A percentile compares a stretch with the other conserved stretches of the same genome.
Conservation (phyloP, 306 rosid species). For the Cucurbita ficifolia region DNA sequence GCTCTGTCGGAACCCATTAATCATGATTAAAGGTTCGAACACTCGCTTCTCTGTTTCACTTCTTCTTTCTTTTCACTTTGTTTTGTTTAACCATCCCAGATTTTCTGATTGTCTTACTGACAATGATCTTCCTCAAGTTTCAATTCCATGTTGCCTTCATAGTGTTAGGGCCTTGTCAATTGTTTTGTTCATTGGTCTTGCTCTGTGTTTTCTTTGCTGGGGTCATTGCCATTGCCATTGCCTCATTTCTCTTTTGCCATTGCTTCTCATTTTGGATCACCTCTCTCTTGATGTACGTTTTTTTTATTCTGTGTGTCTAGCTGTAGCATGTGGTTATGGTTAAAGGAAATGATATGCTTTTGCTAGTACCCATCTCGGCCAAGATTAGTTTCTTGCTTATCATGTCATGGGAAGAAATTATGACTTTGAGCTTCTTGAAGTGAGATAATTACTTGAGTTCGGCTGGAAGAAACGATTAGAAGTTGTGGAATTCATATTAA, state of each 20-base stretch:
- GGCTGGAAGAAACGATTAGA: neutral
- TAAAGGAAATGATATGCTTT: neutral
- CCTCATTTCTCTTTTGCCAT: neutral
- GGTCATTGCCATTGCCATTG: neutral
- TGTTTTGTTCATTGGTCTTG: neutral
- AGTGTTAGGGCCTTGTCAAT: neutral
- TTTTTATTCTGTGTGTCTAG: neutral
- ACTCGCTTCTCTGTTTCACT: conserved; percentile 2
- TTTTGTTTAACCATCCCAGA: neutral
- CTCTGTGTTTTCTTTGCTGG: neutral
- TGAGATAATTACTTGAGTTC: neutral
- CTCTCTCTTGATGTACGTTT: neutral
- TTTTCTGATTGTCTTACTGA: neutral
- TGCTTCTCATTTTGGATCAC: neutral
- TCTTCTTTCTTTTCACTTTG: neutral
- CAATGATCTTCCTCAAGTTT: neutral
- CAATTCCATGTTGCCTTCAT: neutral
- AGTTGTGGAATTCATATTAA: neutral
- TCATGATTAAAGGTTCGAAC: conserved; percentile 64
- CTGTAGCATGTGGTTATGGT: neutral
- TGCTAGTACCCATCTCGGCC: neutral
- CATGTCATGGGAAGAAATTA: neutral
- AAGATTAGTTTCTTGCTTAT: neutral
- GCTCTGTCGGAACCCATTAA: conserved; percentile 6
- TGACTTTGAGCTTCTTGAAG: neutral